A percentile compares a stretch with the other conserved stretches of the same genome.
Evolutionary conservation across 2,329 filamentous ascomycete genomes (phyloP).

Genomic region (Zymoseptoria pseudotritici): DNA sequence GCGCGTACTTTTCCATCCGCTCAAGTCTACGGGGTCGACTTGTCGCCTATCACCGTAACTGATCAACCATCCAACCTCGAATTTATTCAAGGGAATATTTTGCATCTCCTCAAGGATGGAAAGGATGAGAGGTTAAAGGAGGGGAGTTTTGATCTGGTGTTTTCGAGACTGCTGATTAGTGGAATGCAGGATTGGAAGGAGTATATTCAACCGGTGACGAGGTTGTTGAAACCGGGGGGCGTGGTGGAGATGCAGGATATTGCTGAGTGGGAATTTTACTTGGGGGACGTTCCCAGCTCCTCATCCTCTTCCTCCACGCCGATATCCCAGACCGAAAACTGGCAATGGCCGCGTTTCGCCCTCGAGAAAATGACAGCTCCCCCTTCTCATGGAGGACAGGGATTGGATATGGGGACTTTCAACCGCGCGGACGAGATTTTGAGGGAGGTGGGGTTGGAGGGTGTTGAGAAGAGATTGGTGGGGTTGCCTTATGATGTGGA

Average conservation of each 20-base stretch:
- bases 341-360: slow-evolving; percentile 1
- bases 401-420: not conserved
- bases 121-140: slow-evolving; percentile 1
- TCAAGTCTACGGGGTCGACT: not conserved
- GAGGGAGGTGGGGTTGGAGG: not conserved
- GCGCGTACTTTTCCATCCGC: not conserved
- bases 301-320: no score
- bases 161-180: slow-evolving; percentile 3
- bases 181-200: slow-evolving; percentile 6
- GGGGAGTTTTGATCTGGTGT: slow-evolving; percentile 5
- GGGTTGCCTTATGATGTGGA: not conserved
- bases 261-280: not conserved
- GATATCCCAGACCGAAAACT: not conserved
- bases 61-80: slow-evolving; percentile 1
- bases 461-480: not conserved
- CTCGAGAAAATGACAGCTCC: not conserved
- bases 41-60: slow-evolving; percentile 10
- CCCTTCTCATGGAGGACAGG: not conserved
- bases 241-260: slow-evolving; percentile 6
- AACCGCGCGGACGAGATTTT: not conserved
- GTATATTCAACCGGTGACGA: slow-evolving; percentile 3
- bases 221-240: slow-evolving; percentile 2
- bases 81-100: slow-evolving; percentile 8
- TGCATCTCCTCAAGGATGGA: not conserved
- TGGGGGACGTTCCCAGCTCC: not conserved